phyloP scores from a whole-genome alignment of 2,329 filamentous ascomycete genomes.

The Hypoxylon sp. region DNA sequence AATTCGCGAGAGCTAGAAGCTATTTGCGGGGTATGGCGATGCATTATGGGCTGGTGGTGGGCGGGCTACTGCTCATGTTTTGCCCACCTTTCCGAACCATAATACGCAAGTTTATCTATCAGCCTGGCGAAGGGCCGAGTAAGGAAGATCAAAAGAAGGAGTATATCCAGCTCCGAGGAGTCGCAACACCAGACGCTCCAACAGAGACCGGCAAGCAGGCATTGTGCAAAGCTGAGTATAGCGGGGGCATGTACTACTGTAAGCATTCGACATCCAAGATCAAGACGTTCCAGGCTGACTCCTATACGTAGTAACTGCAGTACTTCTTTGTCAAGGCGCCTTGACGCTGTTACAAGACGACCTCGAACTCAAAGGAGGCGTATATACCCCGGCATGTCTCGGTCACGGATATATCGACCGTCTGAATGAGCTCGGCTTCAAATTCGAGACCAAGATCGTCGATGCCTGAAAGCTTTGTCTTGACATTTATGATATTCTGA shows the following conservation, averaged over 20 bases:
- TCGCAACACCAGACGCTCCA: slow-evolving; percentile 72
- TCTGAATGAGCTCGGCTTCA: slow-evolving; percentile 72
- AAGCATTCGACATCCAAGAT: slow-evolving; percentile 53
- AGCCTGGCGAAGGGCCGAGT: slow-evolving; percentile 69
- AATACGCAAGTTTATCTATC: slow-evolving; percentile 60
- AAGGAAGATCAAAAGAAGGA: slow-evolving; percentile 70
- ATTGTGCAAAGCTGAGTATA: slow-evolving; percentile 67
- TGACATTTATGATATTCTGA: slow-evolving; percentile 19
- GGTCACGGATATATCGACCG: slow-evolving; percentile 77
- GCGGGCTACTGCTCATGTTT: slow-evolving; percentile 61
- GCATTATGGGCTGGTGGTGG: slow-evolving; percentile 65
- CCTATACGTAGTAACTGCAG: slow-evolving; percentile 73
- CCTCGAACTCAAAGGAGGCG: slow-evolving; percentile 72
- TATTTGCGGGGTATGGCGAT: slow-evolving; percentile 64
- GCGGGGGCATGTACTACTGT: slow-evolving; percentile 76
- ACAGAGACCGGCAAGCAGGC: slow-evolving; percentile 62
- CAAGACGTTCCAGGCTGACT: slow-evolving; percentile 28
- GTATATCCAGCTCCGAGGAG: slow-evolving; percentile 73
- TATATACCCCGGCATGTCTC: slow-evolving; percentile 80
- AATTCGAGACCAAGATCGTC: slow-evolving; percentile 69
- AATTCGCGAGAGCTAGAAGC: slow-evolving; percentile 67
- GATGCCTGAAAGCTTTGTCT: slow-evolving; percentile 46
- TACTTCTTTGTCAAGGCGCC: slow-evolving; percentile 75
- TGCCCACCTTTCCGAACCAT: slow-evolving; percentile 63
- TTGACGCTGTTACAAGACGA: slow-evolving; percentile 75